Conservation (phyloP, 1,284 basidiomycete species). For the Fereydounia khargensis region DNA sequence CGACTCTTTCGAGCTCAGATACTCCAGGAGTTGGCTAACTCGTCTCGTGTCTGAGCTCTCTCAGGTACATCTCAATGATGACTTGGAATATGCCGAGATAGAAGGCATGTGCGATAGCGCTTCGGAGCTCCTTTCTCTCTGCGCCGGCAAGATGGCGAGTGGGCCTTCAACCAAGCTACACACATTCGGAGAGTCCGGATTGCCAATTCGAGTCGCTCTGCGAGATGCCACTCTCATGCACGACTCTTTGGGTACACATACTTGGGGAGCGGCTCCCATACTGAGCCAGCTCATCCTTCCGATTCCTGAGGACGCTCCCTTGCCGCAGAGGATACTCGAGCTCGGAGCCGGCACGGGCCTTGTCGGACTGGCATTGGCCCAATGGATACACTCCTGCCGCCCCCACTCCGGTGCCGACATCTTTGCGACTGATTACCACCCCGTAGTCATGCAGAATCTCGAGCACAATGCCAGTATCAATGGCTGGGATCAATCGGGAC, state of each 20-base stretch:
- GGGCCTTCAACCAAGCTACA: slow-evolving; percentile 20
- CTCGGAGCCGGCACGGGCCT: slow-evolving; percentile 53
- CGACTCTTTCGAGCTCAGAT: slow-evolving; percentile 23
- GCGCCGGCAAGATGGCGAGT: slow-evolving; percentile 32
- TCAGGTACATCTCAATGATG: slow-evolving; percentile 6
- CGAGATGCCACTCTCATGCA: slow-evolving; percentile 38
- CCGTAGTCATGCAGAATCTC: slow-evolving; percentile 42
- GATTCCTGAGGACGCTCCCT: not conserved
- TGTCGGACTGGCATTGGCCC: slow-evolving; percentile 34
- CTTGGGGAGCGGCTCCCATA: slow-evolving; percentile 51
- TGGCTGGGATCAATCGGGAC: slow-evolving; percentile 4
- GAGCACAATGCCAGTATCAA: slow-evolving; percentile 28
- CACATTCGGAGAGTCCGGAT: slow-evolving; percentile 5
- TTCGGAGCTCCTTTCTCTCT: slow-evolving; percentile 26
- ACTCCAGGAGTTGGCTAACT: slow-evolving; percentile 27
- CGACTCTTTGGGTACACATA: slow-evolving; percentile 46
- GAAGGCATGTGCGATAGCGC: slow-evolving; percentile 14
- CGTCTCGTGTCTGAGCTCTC: slow-evolving; percentile 23
- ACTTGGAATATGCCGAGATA: slow-evolving; percentile 1
- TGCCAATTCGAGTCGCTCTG: slow-evolving; percentile 12
- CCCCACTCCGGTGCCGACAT: slow-evolving; percentile 2
- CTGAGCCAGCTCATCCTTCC: slow-evolving; percentile 37
- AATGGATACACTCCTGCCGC: slow-evolving; percentile 5
- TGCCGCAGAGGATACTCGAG: slow-evolving; percentile 32
- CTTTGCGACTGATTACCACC: slow-evolving; percentile 45